Evolutionary conservation across 2,329 filamentous ascomycete species (phyloP).

Genomic region (Penicillium sp.): DNA sequence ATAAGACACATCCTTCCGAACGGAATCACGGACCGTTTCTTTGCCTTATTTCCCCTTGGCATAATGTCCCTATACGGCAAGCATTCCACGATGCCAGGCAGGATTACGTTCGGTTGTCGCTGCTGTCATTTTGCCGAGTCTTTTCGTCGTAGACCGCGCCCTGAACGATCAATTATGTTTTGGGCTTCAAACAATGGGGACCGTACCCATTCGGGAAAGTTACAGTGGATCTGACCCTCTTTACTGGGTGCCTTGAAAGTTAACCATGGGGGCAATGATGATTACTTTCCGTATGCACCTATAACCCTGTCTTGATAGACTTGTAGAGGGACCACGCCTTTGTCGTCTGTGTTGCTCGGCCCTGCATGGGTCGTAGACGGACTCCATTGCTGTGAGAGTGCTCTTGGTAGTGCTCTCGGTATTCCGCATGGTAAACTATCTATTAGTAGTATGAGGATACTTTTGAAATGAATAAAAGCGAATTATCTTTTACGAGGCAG

Average conservation of each 20-base stretch:
- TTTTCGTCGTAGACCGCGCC: neutral
- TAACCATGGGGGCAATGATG: conserved; percentile 12
- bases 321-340: too few species aligned
- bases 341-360: too few species aligned
- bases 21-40: neutral
- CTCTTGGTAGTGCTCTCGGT: too few species aligned
- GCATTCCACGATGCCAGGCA: neutral
- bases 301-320: neutral
- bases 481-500: too few species aligned
- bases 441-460: too few species aligned
- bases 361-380: too few species aligned
- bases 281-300: neutral
- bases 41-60: neutral
- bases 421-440: too few species aligned
- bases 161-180: neutral
- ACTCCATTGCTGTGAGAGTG: too few species aligned
- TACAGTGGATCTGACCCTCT: neutral
- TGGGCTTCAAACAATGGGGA: neutral
- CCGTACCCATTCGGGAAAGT: neutral
- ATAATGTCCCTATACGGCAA: conserved; percentile 1
- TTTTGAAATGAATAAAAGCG: too few species aligned
- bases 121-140: conserved; percentile 10
- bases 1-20: neutral
- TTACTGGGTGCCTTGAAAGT: neutral
- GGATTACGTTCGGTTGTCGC: conserved; percentile 11